Evolutionary conservation across 2,329 filamentous ascomycete species (phyloP).

Genomic region (Cladosporium sp.): DNA sequence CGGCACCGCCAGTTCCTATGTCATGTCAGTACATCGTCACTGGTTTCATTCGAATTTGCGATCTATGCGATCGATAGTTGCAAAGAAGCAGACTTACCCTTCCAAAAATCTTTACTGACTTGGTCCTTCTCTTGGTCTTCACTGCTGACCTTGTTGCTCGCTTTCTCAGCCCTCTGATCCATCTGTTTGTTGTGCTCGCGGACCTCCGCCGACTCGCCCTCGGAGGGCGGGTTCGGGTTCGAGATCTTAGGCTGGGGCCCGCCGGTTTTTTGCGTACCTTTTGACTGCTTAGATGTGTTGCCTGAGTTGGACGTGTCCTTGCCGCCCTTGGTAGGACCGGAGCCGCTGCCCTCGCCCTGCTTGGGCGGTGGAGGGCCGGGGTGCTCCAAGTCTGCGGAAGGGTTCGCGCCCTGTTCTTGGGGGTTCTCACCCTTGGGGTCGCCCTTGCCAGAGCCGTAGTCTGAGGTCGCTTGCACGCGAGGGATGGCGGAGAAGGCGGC

Average conservation of each 20-base stretch:
- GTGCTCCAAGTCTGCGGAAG: slow-evolving; percentile 46
- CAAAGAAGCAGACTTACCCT: slow-evolving; percentile 21
- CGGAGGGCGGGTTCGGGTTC: slow-evolving; percentile 39
- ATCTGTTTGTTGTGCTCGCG: slow-evolving; percentile 49
- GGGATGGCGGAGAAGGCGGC: slow-evolving; percentile 34
- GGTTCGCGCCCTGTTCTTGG: slow-evolving; percentile 45
- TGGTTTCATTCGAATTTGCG: neutral
- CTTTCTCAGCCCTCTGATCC: slow-evolving; percentile 45
- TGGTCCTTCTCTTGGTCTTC: slow-evolving; percentile 45
- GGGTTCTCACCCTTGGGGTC: slow-evolving; percentile 48
- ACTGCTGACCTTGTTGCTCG: slow-evolving; percentile 42
- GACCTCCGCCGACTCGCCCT: slow-evolving; percentile 39
- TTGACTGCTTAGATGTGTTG: slow-evolving; percentile 23
- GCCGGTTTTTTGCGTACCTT: slow-evolving; percentile 27
- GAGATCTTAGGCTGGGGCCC: slow-evolving; percentile 49
- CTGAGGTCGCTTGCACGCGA: slow-evolving; percentile 41
- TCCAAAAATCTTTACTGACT: slow-evolving; percentile 44
- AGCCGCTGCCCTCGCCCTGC: slow-evolving; percentile 34
- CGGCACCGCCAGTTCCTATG: slow-evolving; percentile 18
- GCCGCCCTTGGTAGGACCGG: slow-evolving; percentile 28
- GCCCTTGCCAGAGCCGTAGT: slow-evolving; percentile 48
- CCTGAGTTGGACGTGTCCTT: slow-evolving; percentile 13
- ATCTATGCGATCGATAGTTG: slow-evolving; percentile 22
- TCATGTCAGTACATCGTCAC: neutral
- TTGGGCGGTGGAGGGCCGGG: slow-evolving; percentile 47